Evolutionary conservation across 192 early-diverging fungal species (phyloP), one percentile per base, ranked within the genome.

Genomic region (Entomortierella chlamydospora): DNA sequence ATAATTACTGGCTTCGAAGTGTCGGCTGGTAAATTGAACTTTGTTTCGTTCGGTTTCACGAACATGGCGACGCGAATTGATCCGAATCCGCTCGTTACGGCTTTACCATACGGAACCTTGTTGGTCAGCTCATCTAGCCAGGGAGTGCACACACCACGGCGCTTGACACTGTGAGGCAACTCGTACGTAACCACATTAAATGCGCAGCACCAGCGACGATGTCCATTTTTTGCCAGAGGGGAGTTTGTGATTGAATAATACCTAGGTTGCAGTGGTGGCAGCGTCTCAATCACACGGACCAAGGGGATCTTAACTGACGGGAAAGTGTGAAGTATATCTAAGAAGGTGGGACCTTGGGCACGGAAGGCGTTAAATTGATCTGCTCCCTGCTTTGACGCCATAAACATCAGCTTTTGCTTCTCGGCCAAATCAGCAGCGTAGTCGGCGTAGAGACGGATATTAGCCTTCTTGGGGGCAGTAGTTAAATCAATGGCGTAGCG

Each of bases 161-260:
- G 73, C 17, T 60, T 52, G 56, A 87, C 68, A 60, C 66, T 61
- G 22, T 59, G 82, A 37, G 83, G 74, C 18, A 84, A 83, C 47
- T 78, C 81, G 57, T 91, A 95, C 50, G 93, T 85, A 2, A 95
- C 90, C 29, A 96, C 88, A 73, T 98, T 97, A 81, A 99, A 99
- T 4, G 93, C 96, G 12, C 74, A 78, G n/a, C 61, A 68, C 80
- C 97, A 90, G 18, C 87, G 84, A 57, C 93, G 82, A 18, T 78
- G 70, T 1, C 68, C 82, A 2, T 72, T 61, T 34, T 86, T 83
- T 42, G 81, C 74, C 54, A 91, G 45, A 0, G 91, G 92, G 0
- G 96, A 93, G 61, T 84, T 89, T 59, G 91, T 87, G 10, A 97
- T 88, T 0, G 96, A 97, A 83, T 98, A 99, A 53, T 92, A 94